Evolutionary conservation across 345 rosid species (phyloP).

Genomic region (Corchorus capsularis): DNA sequence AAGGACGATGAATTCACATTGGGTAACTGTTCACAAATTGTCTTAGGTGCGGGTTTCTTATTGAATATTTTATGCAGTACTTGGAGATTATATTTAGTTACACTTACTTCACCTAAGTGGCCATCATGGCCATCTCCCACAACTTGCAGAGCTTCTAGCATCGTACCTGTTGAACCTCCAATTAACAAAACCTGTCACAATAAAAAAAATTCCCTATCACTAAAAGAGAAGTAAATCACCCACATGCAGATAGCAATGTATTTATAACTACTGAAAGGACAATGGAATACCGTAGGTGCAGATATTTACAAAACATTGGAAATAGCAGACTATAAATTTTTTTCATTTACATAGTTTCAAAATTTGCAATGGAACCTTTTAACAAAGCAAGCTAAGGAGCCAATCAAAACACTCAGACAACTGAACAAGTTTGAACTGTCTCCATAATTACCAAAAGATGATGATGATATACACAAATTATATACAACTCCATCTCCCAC

Average conservation of each 20-base stretch:
- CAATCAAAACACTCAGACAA: not conserved
- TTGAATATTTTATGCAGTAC: not conserved
- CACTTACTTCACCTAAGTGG: conserved; percentile 72
- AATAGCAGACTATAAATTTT: not conserved
- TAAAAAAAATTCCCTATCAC: conserved; percentile 14
- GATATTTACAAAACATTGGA: not conserved
- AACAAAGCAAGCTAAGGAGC: not conserved
- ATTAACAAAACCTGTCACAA: conserved; percentile 72
- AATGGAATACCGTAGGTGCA: not conserved
- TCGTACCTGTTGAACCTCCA: conserved; percentile 98
- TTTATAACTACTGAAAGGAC: not conserved
- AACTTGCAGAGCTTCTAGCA: conserved; percentile 95
- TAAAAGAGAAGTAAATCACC: conserved; percentile 9
- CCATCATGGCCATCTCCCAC: conserved; percentile 76
- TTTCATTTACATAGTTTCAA: not conserved
- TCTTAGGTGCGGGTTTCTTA: not conserved
- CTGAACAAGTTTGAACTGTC: not conserved
- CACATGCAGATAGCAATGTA: not conserved
- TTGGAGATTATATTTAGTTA: not conserved
- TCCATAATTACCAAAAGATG: not conserved
- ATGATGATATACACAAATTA: not conserved
- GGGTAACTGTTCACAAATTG: not conserved
- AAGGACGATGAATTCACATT: not conserved
- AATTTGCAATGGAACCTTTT: not conserved
- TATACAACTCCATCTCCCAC: not conserved